Percentiles rank a stretch among this genome's conserved stretches.
phyloP scores from a whole-genome alignment of 2,329 filamentous ascomycete species.

The Fusarium gaditjirri region DNA sequence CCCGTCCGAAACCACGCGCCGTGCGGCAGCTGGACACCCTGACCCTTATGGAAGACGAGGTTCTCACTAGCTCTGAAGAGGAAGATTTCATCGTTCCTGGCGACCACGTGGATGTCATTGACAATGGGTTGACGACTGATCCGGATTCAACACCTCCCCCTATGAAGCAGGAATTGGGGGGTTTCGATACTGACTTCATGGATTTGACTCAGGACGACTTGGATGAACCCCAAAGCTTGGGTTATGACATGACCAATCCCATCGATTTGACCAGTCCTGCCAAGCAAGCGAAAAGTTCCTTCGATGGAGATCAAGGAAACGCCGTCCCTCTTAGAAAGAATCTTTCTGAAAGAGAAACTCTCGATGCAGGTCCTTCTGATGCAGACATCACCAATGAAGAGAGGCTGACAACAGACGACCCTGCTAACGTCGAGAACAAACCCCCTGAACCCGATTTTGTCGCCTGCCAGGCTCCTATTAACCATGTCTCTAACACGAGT shows the following conservation, averaged over 20 bases:
- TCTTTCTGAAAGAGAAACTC: neutral
- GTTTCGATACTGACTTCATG: constrained; percentile 27
- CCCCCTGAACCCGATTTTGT: neutral
- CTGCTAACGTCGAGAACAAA: neutral
- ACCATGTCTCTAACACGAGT: neutral
- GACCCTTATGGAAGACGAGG: constrained; percentile 55
- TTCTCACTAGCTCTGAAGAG: constrained; percentile 62
- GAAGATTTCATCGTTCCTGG: constrained; percentile 62
- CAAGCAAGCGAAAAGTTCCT: constrained; percentile 8
- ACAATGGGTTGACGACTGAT: neutral
- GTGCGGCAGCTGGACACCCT: neutral
- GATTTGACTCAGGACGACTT: constrained; percentile 48
- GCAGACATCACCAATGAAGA: neutral
- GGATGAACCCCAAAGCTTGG: constrained; percentile 11
- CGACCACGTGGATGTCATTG: constrained; percentile 19
- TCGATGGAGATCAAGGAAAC: neutral
- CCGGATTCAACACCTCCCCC: neutral
- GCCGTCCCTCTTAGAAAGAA: neutral
- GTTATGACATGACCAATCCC: neutral
- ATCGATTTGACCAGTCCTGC: constrained; percentile 44
- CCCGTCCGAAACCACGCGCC: constrained; percentile 26
- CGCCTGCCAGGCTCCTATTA: neutral
- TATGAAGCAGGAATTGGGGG: constrained; percentile 39
- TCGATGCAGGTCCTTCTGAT: neutral
- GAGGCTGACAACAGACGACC: neutral